These are phyloP conservation scores for Diatrype stigma DNA, from an alignment of 2,329 filamentous ascomycete genomes.

Conservation along the genomic window DNA sequence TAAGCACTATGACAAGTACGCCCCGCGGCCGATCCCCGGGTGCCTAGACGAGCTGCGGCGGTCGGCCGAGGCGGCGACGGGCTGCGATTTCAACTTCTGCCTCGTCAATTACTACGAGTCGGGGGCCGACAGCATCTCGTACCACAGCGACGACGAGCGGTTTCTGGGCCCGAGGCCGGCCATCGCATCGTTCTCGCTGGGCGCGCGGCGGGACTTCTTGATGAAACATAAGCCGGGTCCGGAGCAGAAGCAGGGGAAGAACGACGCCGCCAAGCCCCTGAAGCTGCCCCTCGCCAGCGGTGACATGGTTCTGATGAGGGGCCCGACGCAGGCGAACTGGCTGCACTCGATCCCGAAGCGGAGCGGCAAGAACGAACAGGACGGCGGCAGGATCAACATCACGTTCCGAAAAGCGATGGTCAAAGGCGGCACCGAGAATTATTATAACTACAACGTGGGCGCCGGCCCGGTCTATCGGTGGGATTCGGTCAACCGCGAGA, in stretches of 20 bases:
- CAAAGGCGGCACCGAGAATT: slow-evolving; percentile 72
- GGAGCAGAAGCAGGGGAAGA: slow-evolving; percentile 13
- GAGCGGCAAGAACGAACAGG: slow-evolving; percentile 57
- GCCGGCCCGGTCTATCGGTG: slow-evolving; percentile 64
- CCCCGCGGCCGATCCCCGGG: slow-evolving; percentile 65
- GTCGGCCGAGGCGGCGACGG: slow-evolving; percentile 62
- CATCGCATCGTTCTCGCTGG: slow-evolving; percentile 72
- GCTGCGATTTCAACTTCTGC: slow-evolving; percentile 71
- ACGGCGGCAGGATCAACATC: slow-evolving; percentile 69
- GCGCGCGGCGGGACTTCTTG: slow-evolving; percentile 68
- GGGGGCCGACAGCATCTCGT: slow-evolving; percentile 72
- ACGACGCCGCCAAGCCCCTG: slow-evolving; percentile 32
- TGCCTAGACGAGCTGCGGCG: slow-evolving; percentile 62
- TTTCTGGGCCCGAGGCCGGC: slow-evolving; percentile 67
- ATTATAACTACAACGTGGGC: slow-evolving; percentile 80
- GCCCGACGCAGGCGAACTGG: slow-evolving; percentile 71
- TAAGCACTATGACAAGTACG: slow-evolving; percentile 50
- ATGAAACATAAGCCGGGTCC: slow-evolving; percentile 70
- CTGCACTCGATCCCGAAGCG: slow-evolving; percentile 75
- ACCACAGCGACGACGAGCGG: slow-evolving; percentile 75
- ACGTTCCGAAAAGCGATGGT: slow-evolving; percentile 71
- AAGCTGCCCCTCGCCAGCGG: slow-evolving; percentile 58
- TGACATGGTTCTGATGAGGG: slow-evolving; percentile 77
- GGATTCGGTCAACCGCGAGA: slow-evolving; percentile 52
- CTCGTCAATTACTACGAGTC: slow-evolving; percentile 82